Evolutionary conservation across 169 alveolate genomes (phyloP).

Genomic region (Fabrea salina): DNA sequence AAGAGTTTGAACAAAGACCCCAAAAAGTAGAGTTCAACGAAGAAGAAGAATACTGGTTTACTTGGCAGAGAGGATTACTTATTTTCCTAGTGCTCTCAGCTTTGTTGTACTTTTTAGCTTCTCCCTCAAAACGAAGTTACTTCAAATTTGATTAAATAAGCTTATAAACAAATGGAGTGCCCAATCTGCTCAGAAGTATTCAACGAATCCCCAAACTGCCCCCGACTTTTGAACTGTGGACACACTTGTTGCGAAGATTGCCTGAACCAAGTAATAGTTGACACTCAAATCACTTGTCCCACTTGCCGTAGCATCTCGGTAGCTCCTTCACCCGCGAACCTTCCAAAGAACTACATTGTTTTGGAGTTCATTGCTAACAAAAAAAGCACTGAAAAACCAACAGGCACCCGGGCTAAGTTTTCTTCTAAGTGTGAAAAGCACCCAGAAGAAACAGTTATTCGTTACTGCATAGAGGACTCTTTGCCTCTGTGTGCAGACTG

Average conservation of each 20-base stretch:
- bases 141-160: no score
- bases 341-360: slow-evolving; percentile 62
- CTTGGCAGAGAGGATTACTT: neutral
- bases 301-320: slow-evolving; percentile 56
- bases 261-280: slow-evolving; percentile 50
- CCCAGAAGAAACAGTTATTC: slow-evolving; percentile 29
- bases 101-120: neutral
- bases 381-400: neutral
- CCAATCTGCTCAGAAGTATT: slow-evolving; percentile 62
- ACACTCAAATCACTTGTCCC: slow-evolving; percentile 60
- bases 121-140: no score
- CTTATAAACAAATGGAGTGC: slow-evolving; percentile 45
- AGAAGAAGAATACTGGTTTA: neutral
- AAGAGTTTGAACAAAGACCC: neutral
- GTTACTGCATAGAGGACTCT: slow-evolving; percentile 32
- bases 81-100: neutral
- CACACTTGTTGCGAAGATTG: slow-evolving; percentile 70
- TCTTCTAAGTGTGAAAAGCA: slow-evolving; percentile 20
- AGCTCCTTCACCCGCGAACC: slow-evolving; percentile 43
- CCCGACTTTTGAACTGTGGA: slow-evolving; percentile 61
- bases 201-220: slow-evolving; percentile 47
- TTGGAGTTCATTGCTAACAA: slow-evolving; percentile 33
- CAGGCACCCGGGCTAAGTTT: neutral
- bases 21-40: neutral
- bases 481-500: slow-evolving; percentile 32